These are phyloP conservation scores for Chlorophyllum brunneum DNA, from an alignment of 768 basidiomycete genomes.

Conservation along the genomic window DNA sequence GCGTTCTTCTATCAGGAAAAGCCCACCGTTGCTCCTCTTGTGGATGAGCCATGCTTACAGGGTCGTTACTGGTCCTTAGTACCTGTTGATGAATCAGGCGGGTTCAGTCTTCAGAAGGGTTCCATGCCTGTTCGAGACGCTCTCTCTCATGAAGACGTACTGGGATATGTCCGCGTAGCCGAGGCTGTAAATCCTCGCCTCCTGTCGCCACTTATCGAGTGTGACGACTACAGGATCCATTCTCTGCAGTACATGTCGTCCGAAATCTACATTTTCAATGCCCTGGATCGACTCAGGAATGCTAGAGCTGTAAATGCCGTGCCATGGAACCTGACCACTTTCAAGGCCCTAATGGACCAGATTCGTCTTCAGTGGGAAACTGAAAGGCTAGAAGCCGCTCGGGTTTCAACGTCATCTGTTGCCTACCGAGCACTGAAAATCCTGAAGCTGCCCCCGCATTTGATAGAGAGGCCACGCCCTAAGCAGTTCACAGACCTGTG, in stretches of 20 bases:
- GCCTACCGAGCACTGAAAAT: not conserved
- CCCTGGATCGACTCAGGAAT: not conserved
- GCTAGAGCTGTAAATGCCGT: not conserved
- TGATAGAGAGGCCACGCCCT: too few species aligned
- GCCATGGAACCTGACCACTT: not conserved
- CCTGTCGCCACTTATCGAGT: not conserved
- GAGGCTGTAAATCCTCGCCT: not conserved
- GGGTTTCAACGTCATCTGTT: not conserved
- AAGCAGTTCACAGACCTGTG: too few species aligned
- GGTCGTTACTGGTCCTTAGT: not conserved
- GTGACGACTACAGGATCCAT: not conserved
- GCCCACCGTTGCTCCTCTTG: not conserved
- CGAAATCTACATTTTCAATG: not conserved
- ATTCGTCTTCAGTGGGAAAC: not conserved
- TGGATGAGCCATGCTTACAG: not conserved
- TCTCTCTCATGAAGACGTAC: not conserved
- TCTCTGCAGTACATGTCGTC: not conserved
- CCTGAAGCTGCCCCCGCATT: too few species aligned
- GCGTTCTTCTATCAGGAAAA: not conserved
- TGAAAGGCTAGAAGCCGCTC: not conserved
- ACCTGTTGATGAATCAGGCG: not conserved
- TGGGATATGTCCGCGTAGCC: slow-evolving; percentile 6
- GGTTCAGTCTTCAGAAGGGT: not conserved
- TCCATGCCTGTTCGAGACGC: not conserved
- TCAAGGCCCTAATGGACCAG: not conserved